Base-by-base conservation (phyloP, 345 rosid species). In the Dimocarpus longan region DNA sequence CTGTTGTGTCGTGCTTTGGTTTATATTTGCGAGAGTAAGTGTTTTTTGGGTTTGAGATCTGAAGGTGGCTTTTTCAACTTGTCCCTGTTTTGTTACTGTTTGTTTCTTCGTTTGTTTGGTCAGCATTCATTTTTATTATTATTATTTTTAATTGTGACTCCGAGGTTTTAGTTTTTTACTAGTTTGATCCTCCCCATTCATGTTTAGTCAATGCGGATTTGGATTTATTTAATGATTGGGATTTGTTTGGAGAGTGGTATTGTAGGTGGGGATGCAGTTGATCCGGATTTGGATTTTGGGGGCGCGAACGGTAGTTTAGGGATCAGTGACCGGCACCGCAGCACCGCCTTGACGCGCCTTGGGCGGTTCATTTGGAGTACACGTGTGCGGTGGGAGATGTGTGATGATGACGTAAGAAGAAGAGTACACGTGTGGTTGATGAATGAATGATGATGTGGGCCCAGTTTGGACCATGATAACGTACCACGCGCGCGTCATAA, bases 121-220 rank as follows among this genome's bases (percentile, higher is more conserved):
- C 73, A 46, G 10, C 26, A 19, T 19, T 68, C 6, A 5, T 60
- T 15, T 73, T 22, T 42, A 66, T 60, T 26, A 19, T 65, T 62
- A 12, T 62, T 43, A 16, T 15, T 40, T 74, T 43, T 74, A 5
- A 62, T 28, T 66, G 26, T 59, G 70, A 10, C 59, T 69, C 8
- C 37, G 2, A 32, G 37, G 3, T 46, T 46, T 46, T 46, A 24
- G 8, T 7, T 28, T 22, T 8, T 28, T 64, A 12, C 40, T 26
- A 11, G 39, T 65, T 65, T 24, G 19, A 65, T 65, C 68, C 42
- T 65, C 68, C 16, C 68, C 68, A 65, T 42, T 28, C 68, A 21
- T 60, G 21, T 60, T 60, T 19, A 9, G 64, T 65, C 68, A 65
- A 65, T 3, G 13, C 8, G 28, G 28, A 59, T 52, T 52, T 59